Conservation (phyloP, 1,284 basidiomycete genomes). For the Fomitiporia mediterranea region DNA sequence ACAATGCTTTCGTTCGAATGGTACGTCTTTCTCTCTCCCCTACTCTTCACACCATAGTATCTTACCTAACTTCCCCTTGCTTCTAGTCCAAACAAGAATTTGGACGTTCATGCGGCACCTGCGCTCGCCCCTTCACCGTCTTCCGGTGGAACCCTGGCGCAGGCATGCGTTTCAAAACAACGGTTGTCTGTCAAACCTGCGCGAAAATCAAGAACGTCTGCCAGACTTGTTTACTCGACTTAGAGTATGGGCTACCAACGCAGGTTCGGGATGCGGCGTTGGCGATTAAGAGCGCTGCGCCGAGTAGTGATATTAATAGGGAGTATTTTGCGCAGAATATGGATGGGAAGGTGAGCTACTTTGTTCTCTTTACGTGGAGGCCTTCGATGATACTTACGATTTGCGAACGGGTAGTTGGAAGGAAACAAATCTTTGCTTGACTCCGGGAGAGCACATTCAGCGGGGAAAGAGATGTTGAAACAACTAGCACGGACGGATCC, state of each 20-base stretch:
- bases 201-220: constrained; percentile 99
- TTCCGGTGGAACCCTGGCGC: constrained; percentile 98
- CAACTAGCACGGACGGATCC: constrained; percentile 91
- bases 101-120: constrained; percentile 93
- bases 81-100: constrained; percentile 90
- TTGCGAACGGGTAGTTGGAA: constrained; percentile 44
- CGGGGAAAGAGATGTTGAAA: constrained; percentile 95
- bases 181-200: constrained; percentile 97
- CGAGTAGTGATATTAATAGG: constrained; percentile 93
- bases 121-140: constrained; percentile 92
- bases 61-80: not conserved
- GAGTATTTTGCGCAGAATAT: constrained; percentile 98
- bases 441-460: constrained; percentile 63
- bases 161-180: constrained; percentile 94
- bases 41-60: constrained; percentile 12
- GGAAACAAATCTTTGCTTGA: constrained; percentile 67
- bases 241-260: constrained; percentile 94
- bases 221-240: constrained; percentile 95
- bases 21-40: constrained; percentile 38
- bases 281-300: constrained; percentile 82
- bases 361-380: constrained; percentile 7
- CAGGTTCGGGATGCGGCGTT: constrained; percentile 97
- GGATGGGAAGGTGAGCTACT: constrained; percentile 70
- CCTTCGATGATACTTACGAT: not conserved
- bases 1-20: constrained; percentile 89